phyloP scores from a whole-genome alignment of 176 grass and related monocot species.

The Avena eriantha region DNA sequence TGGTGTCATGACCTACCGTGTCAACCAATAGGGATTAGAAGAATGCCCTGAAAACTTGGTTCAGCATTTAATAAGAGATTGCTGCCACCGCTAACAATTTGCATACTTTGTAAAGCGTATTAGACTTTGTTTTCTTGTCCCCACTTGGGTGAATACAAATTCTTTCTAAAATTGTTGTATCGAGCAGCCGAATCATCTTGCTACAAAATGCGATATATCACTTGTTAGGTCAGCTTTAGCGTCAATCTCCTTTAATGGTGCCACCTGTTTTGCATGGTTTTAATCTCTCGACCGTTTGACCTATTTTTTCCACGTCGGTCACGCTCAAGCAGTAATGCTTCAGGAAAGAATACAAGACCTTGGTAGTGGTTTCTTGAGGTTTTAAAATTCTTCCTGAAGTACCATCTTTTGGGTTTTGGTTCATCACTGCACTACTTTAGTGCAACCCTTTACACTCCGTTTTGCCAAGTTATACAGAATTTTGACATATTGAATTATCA shows the following conservation, averaged over 20 bases:
- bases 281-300: slow-evolving; percentile 18
- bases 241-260: neutral
- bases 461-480: slow-evolving; percentile 12
- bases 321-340: slow-evolving; percentile 25
- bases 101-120: neutral
- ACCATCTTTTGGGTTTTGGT: slow-evolving; percentile 1
- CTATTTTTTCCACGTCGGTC: slow-evolving; percentile 20
- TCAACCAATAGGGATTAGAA: slow-evolving; percentile 26
- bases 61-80: slow-evolving; percentile 4
- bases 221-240: slow-evolving; percentile 1
- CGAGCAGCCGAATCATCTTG: slow-evolving; percentile 2
- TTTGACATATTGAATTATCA: slow-evolving; percentile 45
- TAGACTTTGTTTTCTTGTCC: slow-evolving; percentile 22
- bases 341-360: slow-evolving; percentile 12
- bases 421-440: neutral
- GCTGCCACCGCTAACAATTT: neutral
- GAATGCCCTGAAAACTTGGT: neutral
- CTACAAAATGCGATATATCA: neutral
- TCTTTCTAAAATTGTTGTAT: neutral
- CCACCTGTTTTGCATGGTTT: slow-evolving; percentile 5
- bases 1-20: neutral
- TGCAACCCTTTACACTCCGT: slow-evolving; percentile 11
- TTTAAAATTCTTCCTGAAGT: slow-evolving; percentile 25
- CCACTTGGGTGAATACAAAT: neutral
- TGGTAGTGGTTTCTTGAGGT: slow-evolving; percentile 21